Percentiles rank a stretch among this genome's conserved stretches.
Evolutionary conservation across 108 stramenopile genomes (phyloP).

Genomic region (Nannochloropsis salina): DNA sequence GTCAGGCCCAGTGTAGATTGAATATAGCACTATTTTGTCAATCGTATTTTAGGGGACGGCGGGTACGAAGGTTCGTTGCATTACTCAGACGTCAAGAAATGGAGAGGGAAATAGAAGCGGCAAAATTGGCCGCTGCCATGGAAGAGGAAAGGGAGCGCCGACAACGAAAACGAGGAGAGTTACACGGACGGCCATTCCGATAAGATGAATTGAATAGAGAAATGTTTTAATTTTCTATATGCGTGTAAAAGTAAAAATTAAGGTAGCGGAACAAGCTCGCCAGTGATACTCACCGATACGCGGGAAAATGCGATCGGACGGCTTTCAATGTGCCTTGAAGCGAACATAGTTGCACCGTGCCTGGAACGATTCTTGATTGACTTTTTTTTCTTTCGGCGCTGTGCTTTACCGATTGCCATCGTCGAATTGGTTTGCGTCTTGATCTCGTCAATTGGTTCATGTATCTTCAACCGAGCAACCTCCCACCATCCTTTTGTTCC

Average conservation of each 20-base stretch:
- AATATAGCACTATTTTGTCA: not conserved
- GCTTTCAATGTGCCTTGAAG: too few species aligned
- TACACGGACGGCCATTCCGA: slow-evolving; percentile 14
- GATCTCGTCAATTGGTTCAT: too few species aligned
- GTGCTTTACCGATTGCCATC: too few species aligned
- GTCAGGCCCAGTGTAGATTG: not conserved
- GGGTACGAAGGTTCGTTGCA: not conserved
- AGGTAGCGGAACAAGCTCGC: too few species aligned
- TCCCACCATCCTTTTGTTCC: not conserved
- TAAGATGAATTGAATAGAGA: not conserved
- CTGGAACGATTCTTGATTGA: too few species aligned
- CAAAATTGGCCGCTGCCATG: not conserved
- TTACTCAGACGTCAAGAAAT: not conserved
- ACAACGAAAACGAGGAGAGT: slow-evolving; percentile 5
- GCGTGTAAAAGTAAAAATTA: too few species aligned
- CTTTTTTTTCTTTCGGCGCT: too few species aligned
- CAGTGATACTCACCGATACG: too few species aligned
- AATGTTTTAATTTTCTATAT: too few species aligned
- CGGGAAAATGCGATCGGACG: too few species aligned
- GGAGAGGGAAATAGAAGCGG: not conserved
- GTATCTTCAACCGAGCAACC: not conserved
- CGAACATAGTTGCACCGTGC: too few species aligned
- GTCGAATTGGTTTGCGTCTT: too few species aligned
- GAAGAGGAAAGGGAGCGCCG: not conserved
- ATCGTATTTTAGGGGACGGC: not conserved